Percentiles rank a stretch among this genome's conserved stretches.
Evolutionary conservation across 2,329 filamentous ascomycete genomes (phyloP).

Genomic region (Ophiosphaerella narmari): DNA sequence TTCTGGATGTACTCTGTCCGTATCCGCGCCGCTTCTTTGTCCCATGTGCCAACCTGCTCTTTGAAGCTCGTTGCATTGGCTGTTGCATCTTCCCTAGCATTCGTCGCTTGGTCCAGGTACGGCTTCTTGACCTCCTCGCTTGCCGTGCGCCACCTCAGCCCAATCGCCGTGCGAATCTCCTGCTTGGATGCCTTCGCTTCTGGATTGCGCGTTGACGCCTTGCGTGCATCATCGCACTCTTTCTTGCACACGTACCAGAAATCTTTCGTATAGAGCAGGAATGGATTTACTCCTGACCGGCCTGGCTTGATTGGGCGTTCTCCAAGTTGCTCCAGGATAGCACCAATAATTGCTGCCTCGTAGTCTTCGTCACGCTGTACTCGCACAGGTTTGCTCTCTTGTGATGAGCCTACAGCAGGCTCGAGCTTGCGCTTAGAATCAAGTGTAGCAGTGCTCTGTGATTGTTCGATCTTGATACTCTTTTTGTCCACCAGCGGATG

Average conservation of each 20-base stretch:
- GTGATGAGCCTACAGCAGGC: slow-evolving; percentile 15
- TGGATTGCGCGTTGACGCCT: slow-evolving; percentile 66
- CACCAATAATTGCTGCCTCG: slow-evolving; percentile 61
- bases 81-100: slow-evolving; percentile 69
- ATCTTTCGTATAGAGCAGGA: slow-evolving; percentile 85
- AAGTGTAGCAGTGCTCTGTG: slow-evolving; percentile 11
- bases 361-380: slow-evolving; percentile 51
- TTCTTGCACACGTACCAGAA: slow-evolving; percentile 66
- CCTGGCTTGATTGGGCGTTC: slow-evolving; percentile 72
- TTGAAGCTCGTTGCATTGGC: slow-evolving; percentile 64
- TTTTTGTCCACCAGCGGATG: slow-evolving; percentile 74
- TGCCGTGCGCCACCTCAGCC: slow-evolving; percentile 88
- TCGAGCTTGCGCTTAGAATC: slow-evolving; percentile 33
- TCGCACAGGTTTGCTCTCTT: slow-evolving; percentile 26
- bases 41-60: slow-evolving; percentile 71
- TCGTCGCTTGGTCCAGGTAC: slow-evolving; percentile 74
- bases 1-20: slow-evolving; percentile 49
- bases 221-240: slow-evolving; percentile 70
- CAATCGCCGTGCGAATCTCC: slow-evolving; percentile 83
- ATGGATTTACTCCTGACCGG: slow-evolving; percentile 80
- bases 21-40: slow-evolving; percentile 62
- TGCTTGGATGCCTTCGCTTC: slow-evolving; percentile 69
- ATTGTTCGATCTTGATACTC: slow-evolving; percentile 36
- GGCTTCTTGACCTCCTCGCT: slow-evolving; percentile 72
- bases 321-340: slow-evolving; percentile 69